These are phyloP conservation scores for Phalaenopsis equestris DNA, from an alignment of 106 monocot genomes.

Conservation along the genomic window DNA sequence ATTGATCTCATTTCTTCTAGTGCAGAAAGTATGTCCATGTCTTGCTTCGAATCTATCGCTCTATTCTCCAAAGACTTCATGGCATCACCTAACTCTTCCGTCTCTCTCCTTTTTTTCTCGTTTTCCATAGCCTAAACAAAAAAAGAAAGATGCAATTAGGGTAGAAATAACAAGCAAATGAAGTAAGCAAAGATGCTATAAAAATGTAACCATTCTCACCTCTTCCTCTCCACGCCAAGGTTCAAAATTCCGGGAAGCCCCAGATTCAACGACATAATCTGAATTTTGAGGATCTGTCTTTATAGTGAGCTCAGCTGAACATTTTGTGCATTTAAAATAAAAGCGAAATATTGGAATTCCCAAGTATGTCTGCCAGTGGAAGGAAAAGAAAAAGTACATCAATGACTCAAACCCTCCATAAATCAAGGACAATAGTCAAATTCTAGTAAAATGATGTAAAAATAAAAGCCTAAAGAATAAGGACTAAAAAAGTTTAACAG, in stretches of 20 bases:
- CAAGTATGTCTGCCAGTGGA: constrained; percentile 61
- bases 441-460: background rate
- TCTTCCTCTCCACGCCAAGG: constrained; percentile 91
- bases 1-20: constrained; percentile 96
- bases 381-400: background rate
- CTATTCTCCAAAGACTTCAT: constrained; percentile 90
- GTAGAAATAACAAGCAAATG: background rate
- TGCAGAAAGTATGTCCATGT: constrained; percentile 93
- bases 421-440: background rate
- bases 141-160: background rate
- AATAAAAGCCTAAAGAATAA: background rate
- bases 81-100: constrained; percentile 94
- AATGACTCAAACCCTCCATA: background rate
- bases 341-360: constrained; percentile 96
- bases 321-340: constrained; percentile 90
- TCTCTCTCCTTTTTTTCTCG: constrained; percentile 61
- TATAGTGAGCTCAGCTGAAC: constrained; percentile 74
- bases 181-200: background rate
- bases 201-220: constrained; percentile 20
- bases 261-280: constrained; percentile 90
- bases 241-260: constrained; percentile 90
- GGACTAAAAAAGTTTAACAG: background rate
- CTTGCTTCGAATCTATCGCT: constrained; percentile 82
- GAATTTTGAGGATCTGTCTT: constrained; percentile 93
- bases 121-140: constrained; percentile 39